A percentile compares a stretch with the other conserved stretches of the same genome.
Evolutionary conservation across 257 asterid genomes (phyloP).

Genomic region (Ilex aquifolium): DNA sequence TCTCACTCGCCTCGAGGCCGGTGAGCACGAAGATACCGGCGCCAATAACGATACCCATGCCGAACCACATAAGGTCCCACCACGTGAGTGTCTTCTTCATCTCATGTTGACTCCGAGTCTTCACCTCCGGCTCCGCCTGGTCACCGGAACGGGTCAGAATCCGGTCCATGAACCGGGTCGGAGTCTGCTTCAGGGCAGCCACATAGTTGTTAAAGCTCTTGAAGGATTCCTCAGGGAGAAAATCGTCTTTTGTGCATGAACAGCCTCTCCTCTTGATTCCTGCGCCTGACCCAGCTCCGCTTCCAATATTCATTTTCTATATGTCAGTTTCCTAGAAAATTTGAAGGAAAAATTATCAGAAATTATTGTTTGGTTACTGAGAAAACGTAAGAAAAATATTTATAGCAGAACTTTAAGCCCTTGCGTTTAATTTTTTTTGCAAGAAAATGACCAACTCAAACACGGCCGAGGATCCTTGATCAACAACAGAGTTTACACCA

Average conservation of each 20-base stretch:
- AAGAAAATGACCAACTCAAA: no score
- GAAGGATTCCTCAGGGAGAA: conserved; percentile 73
- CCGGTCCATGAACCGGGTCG: conserved; percentile 46
- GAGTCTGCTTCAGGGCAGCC: conserved; percentile 43
- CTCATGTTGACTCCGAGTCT: conserved; percentile 42
- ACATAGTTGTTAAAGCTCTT: conserved; percentile 46
- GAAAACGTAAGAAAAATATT: no score
- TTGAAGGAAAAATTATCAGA: no score
- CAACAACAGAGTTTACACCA: no score
- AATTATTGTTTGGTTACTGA: no score
- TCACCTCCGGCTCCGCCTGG: conserved; percentile 44
- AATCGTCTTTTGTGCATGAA: conserved; percentile 46
- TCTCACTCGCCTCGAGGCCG: conserved; percentile 40
- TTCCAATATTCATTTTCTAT: conserved; percentile 2
- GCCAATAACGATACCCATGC: conserved; percentile 67
- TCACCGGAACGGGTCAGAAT: conserved; percentile 34
- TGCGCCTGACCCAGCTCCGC: conserved; percentile 13
- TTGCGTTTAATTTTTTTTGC: no score
- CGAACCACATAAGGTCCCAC: conserved; percentile 79
- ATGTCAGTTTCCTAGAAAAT: no score
- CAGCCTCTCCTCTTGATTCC: conserved; percentile 27
- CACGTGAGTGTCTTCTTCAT: conserved; percentile 57
- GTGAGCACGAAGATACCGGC: conserved; percentile 66
- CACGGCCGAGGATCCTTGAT: no score
- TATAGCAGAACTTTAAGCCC: no score